phyloP scores from a whole-genome alignment of 331 rosid species.

The Arachis monticola region DNA sequence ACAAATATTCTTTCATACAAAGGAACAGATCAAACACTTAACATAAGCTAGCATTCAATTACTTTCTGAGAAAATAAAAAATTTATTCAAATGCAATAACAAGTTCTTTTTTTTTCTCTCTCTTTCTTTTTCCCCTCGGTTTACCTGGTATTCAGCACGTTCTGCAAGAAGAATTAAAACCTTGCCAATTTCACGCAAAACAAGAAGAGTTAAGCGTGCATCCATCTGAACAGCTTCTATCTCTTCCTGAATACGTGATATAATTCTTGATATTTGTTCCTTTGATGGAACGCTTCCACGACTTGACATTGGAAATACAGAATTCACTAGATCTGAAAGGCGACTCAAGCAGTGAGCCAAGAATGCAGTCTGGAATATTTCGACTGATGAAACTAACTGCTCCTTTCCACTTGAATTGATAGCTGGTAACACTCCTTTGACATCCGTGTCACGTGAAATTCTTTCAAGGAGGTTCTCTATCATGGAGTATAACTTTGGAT shows the following conservation, averaged over 20 bases:
- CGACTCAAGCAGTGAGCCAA: constrained; percentile 91
- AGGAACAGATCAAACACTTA: background rate
- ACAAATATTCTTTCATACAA: background rate
- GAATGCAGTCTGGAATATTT: constrained; percentile 93
- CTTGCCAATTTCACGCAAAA: constrained; percentile 95
- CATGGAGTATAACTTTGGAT: constrained; percentile 90
- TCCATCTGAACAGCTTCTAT: constrained; percentile 95
- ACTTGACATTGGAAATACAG: constrained; percentile 87
- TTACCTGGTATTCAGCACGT: constrained; percentile 93
- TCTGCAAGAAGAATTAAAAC: constrained; percentile 80
- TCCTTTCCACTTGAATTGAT: constrained; percentile 77
- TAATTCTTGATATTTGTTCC: constrained; percentile 86
- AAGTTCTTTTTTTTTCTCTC: background rate
- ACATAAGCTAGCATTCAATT: constrained; percentile 15
- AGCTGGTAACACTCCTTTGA: constrained; percentile 93
- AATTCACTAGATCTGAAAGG: constrained; percentile 91
- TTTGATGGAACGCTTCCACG: constrained; percentile 95
- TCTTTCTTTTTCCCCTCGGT: background rate
- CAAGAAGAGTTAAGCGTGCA: constrained; percentile 93
- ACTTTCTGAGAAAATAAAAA: constrained; percentile 22
- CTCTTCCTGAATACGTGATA: constrained; percentile 91
- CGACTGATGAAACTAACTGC: constrained; percentile 80
- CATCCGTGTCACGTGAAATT: constrained; percentile 90
- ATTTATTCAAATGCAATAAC: constrained; percentile 5
- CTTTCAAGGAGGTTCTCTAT: constrained; percentile 94